phyloP scores from a whole-genome alignment of 2,329 filamentous ascomycete genomes.

The Coniochaeta ligniaria region DNA sequence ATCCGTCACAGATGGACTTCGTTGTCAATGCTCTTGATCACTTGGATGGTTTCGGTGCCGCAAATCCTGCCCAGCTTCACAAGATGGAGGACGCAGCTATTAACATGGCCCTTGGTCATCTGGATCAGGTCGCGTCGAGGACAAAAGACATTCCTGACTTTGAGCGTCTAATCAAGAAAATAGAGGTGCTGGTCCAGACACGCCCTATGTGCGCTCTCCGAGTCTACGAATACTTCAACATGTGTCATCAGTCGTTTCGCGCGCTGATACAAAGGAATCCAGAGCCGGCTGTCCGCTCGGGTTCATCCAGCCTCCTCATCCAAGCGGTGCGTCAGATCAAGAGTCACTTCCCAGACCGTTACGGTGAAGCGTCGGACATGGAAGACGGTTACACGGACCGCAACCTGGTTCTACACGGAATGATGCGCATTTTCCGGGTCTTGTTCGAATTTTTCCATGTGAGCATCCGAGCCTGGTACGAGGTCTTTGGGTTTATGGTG shows the following conservation, averaged over 20 bases:
- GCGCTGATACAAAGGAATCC: constrained; percentile 58
- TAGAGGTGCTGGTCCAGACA: constrained; percentile 40
- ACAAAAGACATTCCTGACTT: constrained; percentile 62
- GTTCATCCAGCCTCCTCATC: constrained; percentile 44
- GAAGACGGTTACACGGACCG: constrained; percentile 22
- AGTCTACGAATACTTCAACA: constrained; percentile 54
- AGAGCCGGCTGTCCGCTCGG: constrained; percentile 46
- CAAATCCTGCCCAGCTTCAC: constrained; percentile 42
- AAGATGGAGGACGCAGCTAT: constrained; percentile 42
- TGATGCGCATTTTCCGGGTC: constrained; percentile 41
- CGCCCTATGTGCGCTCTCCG: constrained; percentile 50
- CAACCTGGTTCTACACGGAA: constrained; percentile 25
- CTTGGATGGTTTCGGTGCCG: constrained; percentile 39
- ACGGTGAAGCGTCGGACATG: constrained; percentile 27
- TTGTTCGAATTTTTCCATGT: constrained; percentile 59
- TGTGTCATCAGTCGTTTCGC: constrained; percentile 49
- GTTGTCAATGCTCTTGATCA: constrained; percentile 54
- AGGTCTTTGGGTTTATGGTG: constrained; percentile 66
- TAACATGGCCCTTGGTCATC: constrained; percentile 51
- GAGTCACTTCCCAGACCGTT: constrained; percentile 34
- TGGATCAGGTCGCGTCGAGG: constrained; percentile 70
- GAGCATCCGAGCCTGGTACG: constrained; percentile 62
- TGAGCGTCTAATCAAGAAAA: constrained; percentile 31
- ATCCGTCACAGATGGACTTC: constrained; percentile 63
- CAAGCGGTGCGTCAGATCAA: constrained; percentile 46